A percentile compares a stretch with the other conserved stretches of the same genome.
phyloP scores from a whole-genome alignment of 345 rosid genomes.

The Linum lewisii region DNA sequence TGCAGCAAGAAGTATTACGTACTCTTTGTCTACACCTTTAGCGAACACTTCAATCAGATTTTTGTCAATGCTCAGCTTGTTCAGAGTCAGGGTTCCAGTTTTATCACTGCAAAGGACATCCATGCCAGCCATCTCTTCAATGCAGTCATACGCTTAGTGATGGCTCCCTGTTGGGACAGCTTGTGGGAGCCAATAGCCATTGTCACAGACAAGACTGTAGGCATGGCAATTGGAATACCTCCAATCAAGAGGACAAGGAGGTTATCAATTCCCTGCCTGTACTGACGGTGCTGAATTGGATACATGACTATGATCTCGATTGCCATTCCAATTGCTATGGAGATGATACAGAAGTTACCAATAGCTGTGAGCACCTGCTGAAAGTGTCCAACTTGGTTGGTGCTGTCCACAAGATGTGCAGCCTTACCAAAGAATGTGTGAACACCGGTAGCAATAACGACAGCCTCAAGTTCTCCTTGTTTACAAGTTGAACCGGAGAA shows the following conservation, averaged over 20 bases:
- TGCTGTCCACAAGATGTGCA: background rate
- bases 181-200: constrained; percentile 89
- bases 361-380: constrained; percentile 45
- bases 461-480: background rate
- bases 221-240: constrained; percentile 91
- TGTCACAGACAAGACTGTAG: constrained; percentile 69
- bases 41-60: constrained; percentile 62
- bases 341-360: constrained; percentile 82
- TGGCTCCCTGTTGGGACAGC: constrained; percentile 72
- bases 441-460: background rate
- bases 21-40: constrained; percentile 56
- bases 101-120: constrained; percentile 85
- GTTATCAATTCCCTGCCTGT: constrained; percentile 73
- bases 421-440: background rate
- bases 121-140: constrained; percentile 92
- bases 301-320: constrained; percentile 78
- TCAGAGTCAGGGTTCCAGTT: constrained; percentile 76
- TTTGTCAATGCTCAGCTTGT: constrained; percentile 71
- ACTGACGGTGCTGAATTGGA: constrained; percentile 55
- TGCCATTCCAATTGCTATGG: constrained; percentile 53
- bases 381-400: background rate
- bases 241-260: constrained; percentile 82
- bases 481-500: background rate
- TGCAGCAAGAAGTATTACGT: constrained; percentile 63
- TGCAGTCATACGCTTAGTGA: constrained; percentile 92